Conservation (phyloP, 148 eudicot genomes). For the Bassia scoparia region DNA sequence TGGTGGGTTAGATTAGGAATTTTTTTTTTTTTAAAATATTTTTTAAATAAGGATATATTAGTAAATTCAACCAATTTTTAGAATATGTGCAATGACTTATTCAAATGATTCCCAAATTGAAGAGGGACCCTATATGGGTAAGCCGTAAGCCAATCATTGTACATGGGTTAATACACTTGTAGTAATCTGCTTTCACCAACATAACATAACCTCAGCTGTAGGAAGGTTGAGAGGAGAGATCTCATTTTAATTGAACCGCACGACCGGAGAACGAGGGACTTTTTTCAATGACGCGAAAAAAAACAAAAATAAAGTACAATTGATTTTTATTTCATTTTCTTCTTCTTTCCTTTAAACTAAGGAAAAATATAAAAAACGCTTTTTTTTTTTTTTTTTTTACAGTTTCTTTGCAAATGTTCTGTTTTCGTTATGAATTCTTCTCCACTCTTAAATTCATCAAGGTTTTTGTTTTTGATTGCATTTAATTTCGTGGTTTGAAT, state of each 20-base stretch:
- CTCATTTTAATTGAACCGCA: background rate
- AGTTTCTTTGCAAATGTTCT: background rate
- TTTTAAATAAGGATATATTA: no score
- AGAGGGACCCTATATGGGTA: no score
- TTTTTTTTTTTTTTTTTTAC: background rate
- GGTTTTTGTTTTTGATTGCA: background rate
- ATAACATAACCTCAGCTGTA: background rate
- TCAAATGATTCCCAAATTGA: no score
- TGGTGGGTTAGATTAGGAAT: no score
- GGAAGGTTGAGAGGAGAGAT: background rate
- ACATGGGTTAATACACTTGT: no score
- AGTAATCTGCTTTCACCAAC: conserved; percentile 14
- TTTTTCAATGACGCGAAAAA: background rate
- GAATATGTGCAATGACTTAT: no score
- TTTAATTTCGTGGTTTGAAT: background rate
- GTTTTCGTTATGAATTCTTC: conserved; percentile 20
- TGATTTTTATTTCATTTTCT: no score
- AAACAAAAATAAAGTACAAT: background rate
- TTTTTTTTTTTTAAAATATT: no score
- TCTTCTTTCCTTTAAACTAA: no score
- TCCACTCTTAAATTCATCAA: background rate
- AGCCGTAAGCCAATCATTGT: no score
- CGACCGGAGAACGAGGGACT: background rate
- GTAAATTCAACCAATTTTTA: no score
- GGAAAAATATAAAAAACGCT: background rate